Evolutionary conservation across 768 basidiomycete species (phyloP).

Genomic region (Tricholoma hemisulphureum): DNA sequence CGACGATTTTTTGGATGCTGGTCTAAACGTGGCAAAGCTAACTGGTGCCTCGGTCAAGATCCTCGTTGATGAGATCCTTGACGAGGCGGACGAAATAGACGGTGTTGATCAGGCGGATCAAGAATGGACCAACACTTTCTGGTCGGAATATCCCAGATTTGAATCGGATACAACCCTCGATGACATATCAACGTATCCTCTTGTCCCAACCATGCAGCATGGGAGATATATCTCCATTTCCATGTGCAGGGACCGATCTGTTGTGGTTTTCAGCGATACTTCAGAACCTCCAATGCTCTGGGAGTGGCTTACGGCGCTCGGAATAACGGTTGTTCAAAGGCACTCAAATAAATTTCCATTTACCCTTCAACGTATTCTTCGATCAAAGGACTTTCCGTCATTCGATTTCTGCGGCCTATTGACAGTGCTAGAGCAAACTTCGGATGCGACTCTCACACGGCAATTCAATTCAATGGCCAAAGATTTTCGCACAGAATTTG

Average conservation of each 20-base stretch:
- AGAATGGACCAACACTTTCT: constrained; percentile 32
- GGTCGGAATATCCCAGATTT: constrained; percentile 20
- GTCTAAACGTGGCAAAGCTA: background rate
- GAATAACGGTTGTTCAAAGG: constrained; percentile 19
- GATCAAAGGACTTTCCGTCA: background rate
- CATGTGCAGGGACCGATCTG: constrained; percentile 20
- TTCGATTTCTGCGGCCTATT: background rate
- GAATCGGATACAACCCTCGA: background rate
- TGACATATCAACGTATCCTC: constrained; percentile 28
- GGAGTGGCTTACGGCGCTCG: constrained; percentile 16
- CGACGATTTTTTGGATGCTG: background rate
- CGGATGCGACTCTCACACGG: background rate
- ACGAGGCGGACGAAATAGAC: background rate
- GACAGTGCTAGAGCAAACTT: background rate
- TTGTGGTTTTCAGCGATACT: constrained; percentile 19
- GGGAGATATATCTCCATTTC: constrained; percentile 29
- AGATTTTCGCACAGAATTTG: background rate
- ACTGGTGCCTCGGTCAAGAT: background rate
- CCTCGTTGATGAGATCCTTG: background rate
- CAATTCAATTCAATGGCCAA: background rate
- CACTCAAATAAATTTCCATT: constrained; percentile 11
- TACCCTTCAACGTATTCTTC: constrained; percentile 6
- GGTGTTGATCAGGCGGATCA: constrained; percentile 7
- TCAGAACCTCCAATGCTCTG: constrained; percentile 13
- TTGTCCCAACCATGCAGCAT: constrained; percentile 28